Percentiles rank a stretch among this genome's conserved stretches.
These are phyloP conservation scores for Mikania micrantha DNA, from an alignment of 129 eudicot species.

Conservation along the genomic window DNA sequence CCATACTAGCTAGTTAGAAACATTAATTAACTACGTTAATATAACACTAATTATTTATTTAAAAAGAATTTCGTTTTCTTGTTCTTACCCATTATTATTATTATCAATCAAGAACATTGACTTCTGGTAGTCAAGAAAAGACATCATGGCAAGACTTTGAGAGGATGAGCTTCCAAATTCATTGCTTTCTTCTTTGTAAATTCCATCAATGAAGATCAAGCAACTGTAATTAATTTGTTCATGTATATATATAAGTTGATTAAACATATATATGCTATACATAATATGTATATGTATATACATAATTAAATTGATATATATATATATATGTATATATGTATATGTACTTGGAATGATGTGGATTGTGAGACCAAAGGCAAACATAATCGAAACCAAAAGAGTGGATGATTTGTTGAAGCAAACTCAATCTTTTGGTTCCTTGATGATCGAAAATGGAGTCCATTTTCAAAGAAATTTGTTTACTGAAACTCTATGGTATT, in stretches of 20 bases:
- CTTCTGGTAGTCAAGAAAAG: conserved; percentile 44
- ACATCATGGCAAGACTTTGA: conserved; percentile 36
- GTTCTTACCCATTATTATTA: conserved; percentile 17
- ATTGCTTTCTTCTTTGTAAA: conserved; percentile 39
- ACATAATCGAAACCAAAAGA: conserved; percentile 51
- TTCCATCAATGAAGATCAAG: conserved; percentile 49
- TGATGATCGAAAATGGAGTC: conserved; percentile 62
- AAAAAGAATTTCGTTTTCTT: background rate
- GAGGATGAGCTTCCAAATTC: conserved; percentile 43
- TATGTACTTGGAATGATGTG: conserved; percentile 53
- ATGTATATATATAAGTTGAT: background rate
- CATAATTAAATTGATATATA: too few relatives aligned
- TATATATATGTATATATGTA: background rate
- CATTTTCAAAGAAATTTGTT: conserved; percentile 27
- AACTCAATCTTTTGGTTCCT: conserved; percentile 40
- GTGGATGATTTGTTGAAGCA: conserved; percentile 43
- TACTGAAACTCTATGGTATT: background rate
- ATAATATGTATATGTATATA: background rate
- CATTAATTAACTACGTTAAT: too few relatives aligned
- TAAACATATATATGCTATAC: background rate
- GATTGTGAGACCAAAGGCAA: conserved; percentile 76
- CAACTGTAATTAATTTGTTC: conserved; percentile 31
- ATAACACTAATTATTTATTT: too few relatives aligned
- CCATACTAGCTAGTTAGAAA: background rate
- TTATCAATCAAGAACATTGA: conserved; percentile 29